Evolutionary conservation across 1,284 basidiomycete genomes (phyloP).

Genomic region (Pyrrhoderma noxium): DNA sequence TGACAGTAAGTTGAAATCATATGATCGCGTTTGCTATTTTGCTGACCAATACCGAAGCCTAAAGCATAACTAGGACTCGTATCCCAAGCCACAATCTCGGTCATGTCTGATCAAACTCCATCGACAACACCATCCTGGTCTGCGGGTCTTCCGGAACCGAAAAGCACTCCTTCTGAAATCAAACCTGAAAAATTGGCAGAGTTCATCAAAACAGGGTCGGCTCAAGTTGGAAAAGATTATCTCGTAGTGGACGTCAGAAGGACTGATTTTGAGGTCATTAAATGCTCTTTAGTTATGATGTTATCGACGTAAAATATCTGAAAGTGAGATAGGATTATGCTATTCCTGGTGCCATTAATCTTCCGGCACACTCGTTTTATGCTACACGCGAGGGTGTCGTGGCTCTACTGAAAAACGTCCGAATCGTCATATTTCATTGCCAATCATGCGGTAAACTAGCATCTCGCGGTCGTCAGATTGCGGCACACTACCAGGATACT

Average conservation of each 20-base stretch:
- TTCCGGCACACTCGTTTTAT: slow-evolving; percentile 18
- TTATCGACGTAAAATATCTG: not conserved
- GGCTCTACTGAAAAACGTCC: slow-evolving; percentile 9
- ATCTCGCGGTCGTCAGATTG: slow-evolving; percentile 14
- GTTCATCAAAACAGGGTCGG: slow-evolving; percentile 9
- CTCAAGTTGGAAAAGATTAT: slow-evolving; percentile 12
- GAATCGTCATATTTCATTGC: slow-evolving; percentile 17
- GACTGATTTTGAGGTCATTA: slow-evolving; percentile 17
- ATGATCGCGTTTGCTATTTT: no score
- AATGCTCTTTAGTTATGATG: not conserved
- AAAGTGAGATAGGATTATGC: slow-evolving; percentile 8
- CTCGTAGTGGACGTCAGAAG: slow-evolving; percentile 15
- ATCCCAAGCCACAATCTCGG: no score
- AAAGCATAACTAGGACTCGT: no score
- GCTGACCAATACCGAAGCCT: no score
- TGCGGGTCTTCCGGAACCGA: slow-evolving; percentile 14
- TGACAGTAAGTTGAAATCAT: no score
- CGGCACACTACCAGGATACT: slow-evolving; percentile 14
- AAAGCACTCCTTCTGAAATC: slow-evolving; percentile 8
- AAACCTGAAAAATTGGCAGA: slow-evolving; percentile 9
- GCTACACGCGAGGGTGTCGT: slow-evolving; percentile 12
- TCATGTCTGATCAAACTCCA: slow-evolving; percentile 5
- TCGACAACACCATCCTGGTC: slow-evolving; percentile 8
- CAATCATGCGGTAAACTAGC: slow-evolving; percentile 13
- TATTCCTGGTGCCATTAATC: slow-evolving; percentile 18